Evolutionary conservation across 2,329 filamentous ascomycete species (phyloP), one percentile per base, ranked within the genome.

Genomic region (Rachicladosporium sp.): DNA sequence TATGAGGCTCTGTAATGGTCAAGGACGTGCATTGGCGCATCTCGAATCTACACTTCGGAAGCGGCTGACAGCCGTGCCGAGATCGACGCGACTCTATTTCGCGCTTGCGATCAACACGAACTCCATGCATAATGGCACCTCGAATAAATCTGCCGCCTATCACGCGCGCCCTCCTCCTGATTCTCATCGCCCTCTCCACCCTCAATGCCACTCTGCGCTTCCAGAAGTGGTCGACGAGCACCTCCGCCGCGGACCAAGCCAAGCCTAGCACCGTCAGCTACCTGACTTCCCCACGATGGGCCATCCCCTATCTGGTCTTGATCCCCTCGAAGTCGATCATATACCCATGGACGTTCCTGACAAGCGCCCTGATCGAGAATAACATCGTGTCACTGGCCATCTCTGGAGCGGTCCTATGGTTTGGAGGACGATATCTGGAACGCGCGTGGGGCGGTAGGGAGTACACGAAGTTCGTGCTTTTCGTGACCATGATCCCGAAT

Each of bases 341-440:
- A 54, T 95, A 93, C 57, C 91, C 91, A 1, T 98, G 91, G 91
- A 93, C 87, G 1, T 82, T 94, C 48, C 53, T 93, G 41, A 83
- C 84, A 2, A 82, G 87, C 2, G 84, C 87, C 0, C 73, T 95
- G 41, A 86, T 95, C 36, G 91, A 98, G 67, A 82, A 85, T 62
- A 96, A 96, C 60, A 70, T 96, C 52, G 82, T 94, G 55, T 93
- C 86, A 8, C 70, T 95, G 33, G 65, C 76, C 19, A 76, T 93
- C 42, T 86, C 85, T 35, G 79, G 73, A 21, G 67, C 80, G 33
- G 88, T 88, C 1, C 65, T 96, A 39, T 93, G 88, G 62, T 85
- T 94, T 66, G 89, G 89, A 40, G 91, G 91, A 7, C 78, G 87
- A 52, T 98, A 98, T 61, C 75, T 98, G 13, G 91, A 98, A 71